Conservation (phyloP, 306 rosid species). For the Dryas octopetala region DNA sequence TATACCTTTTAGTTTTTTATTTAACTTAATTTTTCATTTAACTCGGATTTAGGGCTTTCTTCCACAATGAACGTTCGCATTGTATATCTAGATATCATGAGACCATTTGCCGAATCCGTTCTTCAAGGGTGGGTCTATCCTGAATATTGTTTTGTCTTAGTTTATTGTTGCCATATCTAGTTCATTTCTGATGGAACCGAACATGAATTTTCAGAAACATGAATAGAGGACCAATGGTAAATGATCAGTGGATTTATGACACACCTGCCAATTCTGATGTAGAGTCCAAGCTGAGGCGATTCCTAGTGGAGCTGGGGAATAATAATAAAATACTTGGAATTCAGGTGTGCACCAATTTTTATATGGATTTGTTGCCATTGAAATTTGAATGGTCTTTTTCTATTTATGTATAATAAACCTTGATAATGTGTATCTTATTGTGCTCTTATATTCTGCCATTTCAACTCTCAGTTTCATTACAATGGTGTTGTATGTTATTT, state of each 20-base stretch:
- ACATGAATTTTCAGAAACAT: constrained; percentile 56
- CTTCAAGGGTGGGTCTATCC: constrained; percentile 68
- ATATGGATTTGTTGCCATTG: neutral
- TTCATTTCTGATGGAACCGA: constrained; percentile 39
- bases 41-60: constrained; percentile 75
- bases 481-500: neutral
- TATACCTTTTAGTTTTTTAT: constrained; percentile 23
- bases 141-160: constrained; percentile 13
- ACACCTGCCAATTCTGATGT: constrained; percentile 74
- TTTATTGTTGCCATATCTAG: constrained; percentile 22
- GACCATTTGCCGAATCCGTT: constrained; percentile 94
- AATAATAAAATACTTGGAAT: constrained; percentile 86
- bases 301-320: constrained; percentile 74
- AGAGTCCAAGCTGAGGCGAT: constrained; percentile 81
- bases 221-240: constrained; percentile 61
- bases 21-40: constrained; percentile 28
- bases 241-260: constrained; percentile 77
- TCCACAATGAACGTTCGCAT: constrained; percentile 79
- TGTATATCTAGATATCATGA: constrained; percentile 88
- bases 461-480: neutral
- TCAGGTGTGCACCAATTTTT: constrained; percentile 54
- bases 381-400: neutral
- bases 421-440: neutral
- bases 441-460: neutral
- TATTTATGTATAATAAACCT: neutral